phyloP scores from a whole-genome alignment of 2,329 filamentous ascomycete species.

The Pseudocercospora crystallina region DNA sequence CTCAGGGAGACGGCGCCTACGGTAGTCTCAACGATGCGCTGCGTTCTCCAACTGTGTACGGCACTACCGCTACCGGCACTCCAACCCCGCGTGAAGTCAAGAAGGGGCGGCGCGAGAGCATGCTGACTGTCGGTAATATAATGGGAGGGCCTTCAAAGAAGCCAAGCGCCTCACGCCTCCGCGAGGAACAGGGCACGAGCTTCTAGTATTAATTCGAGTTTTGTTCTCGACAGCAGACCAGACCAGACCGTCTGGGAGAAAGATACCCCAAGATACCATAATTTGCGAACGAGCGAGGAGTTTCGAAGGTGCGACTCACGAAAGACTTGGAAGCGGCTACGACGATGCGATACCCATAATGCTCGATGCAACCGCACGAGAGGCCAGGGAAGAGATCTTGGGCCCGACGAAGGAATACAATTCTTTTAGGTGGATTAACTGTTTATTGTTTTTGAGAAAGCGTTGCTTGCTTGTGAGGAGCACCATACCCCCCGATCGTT shows the following conservation, averaged over 20 bases:
- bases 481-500: too few species aligned
- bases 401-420: too few species aligned
- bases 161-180: slow-evolving; percentile 35
- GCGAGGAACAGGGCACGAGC: slow-evolving; percentile 33
- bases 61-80: slow-evolving; percentile 17
- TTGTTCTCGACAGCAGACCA: slow-evolving; percentile 16
- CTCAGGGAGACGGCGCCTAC: slow-evolving; percentile 34
- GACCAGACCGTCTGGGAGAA: slow-evolving; percentile 10
- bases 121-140: slow-evolving; percentile 26
- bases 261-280: not conserved
- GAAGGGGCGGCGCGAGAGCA: slow-evolving; percentile 33
- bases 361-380: too few species aligned
- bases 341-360: too few species aligned
- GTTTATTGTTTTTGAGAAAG: too few species aligned
- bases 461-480: too few species aligned
- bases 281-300: too few species aligned
- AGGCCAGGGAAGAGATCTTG: too few species aligned
- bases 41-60: slow-evolving; percentile 26
- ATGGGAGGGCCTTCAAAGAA: slow-evolving; percentile 32
- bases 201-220: slow-evolving; percentile 22
- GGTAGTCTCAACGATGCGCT: slow-evolving; percentile 37
- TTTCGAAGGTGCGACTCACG: too few species aligned
- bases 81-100: slow-evolving; percentile 26
- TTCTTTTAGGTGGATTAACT: too few species aligned
- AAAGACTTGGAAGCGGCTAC: too few species aligned